Evolutionary conservation across 129 eudicot species (phyloP).

Genomic region (Cynara cardunculus): DNA sequence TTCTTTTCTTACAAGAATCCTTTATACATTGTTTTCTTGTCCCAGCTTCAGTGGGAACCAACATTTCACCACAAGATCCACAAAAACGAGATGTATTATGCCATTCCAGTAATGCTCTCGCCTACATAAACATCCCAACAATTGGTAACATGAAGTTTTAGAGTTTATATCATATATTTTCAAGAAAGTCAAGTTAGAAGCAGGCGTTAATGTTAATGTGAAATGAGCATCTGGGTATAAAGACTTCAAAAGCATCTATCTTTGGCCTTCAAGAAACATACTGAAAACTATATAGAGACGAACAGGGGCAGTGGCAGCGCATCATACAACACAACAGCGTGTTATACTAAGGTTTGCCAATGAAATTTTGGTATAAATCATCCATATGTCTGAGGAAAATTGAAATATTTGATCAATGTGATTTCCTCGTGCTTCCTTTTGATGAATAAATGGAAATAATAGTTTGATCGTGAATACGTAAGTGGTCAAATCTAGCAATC

Average conservation of each 20-base stretch:
- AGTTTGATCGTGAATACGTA: not conserved
- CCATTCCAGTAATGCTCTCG: slow-evolving; percentile 86
- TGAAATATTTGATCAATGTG: not conserved
- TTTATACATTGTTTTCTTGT: slow-evolving; percentile 68
- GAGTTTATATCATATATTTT: not conserved
- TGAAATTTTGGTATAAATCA: not conserved
- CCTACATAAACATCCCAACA: slow-evolving; percentile 39
- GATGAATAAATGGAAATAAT: not conserved
- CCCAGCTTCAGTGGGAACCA: slow-evolving; percentile 80
- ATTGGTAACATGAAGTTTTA: not conserved
- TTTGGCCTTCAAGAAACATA: not conserved
- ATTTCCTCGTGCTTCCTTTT: not conserved
- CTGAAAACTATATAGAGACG: not conserved
- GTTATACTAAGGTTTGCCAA: not conserved
- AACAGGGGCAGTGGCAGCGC: not conserved
- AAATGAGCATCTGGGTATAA: not conserved
- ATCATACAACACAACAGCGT: not conserved
- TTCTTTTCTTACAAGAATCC: slow-evolving; percentile 66
- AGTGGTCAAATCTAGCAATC: not conserved
- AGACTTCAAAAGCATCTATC: not conserved
- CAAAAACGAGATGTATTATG: slow-evolving; percentile 72
- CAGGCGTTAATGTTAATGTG: not conserved
- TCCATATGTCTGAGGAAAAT: not conserved
- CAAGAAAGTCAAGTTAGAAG: not conserved
- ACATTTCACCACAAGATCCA: slow-evolving; percentile 68